These are phyloP conservation scores for Cupressus sempervirens DNA, from an alignment of 75 land plant genomes.

Conservation along the genomic window DNA sequence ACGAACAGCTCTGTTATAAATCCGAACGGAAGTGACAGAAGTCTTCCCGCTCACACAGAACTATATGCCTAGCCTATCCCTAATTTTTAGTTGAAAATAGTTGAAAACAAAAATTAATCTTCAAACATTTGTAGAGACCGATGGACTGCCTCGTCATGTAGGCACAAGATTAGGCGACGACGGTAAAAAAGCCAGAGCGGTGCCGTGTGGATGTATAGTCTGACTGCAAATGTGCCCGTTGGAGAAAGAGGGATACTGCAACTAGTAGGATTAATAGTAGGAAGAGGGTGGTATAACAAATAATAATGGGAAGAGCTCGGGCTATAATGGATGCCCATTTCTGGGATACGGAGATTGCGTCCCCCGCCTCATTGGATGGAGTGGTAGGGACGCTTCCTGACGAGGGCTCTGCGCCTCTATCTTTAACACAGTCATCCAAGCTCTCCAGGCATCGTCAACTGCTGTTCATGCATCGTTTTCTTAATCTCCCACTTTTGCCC, in stretches of 20 bases:
- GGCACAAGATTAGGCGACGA: neutral
- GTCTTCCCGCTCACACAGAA: too few relatives aligned
- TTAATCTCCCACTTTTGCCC: slow-evolving; percentile 47
- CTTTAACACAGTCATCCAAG: slow-evolving; percentile 33
- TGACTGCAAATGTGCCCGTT: neutral
- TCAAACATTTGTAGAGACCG: neutral
- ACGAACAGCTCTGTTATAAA: too few relatives aligned
- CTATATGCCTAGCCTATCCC: too few relatives aligned
- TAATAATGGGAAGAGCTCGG: neutral
- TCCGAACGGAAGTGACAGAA: too few relatives aligned
- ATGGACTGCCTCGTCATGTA: too few relatives aligned
- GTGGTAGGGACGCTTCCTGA: slow-evolving; percentile 33
- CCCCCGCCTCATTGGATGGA: slow-evolving; percentile 47
- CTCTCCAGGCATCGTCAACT: slow-evolving; percentile 53
- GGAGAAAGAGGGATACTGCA: neutral
- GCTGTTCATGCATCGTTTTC: slow-evolving; percentile 64
- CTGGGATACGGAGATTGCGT: slow-evolving; percentile 55
- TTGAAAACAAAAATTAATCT: neutral
- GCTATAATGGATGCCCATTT: slow-evolving; percentile 41
- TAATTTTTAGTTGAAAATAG: too few relatives aligned
- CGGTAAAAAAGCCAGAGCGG: neutral
- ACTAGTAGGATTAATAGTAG: neutral
- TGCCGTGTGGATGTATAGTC: neutral
- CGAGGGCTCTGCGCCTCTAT: slow-evolving; percentile 32
- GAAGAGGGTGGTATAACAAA: neutral